Base-by-base conservation (phyloP, 2,329 filamentous ascomycete species). In the Fusarium sp. region DNA sequence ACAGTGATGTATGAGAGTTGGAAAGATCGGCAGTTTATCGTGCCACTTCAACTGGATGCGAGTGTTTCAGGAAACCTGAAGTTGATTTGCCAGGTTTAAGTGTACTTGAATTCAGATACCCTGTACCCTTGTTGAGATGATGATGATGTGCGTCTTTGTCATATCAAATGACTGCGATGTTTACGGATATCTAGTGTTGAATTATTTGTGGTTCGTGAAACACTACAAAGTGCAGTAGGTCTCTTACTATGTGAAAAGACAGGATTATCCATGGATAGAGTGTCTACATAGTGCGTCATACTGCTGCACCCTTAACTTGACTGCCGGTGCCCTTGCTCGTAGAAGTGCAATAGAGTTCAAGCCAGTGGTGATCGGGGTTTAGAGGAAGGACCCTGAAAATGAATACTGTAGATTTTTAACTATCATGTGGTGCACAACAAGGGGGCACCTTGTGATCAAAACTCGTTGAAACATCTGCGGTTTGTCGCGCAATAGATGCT, bases 11-110 rank as follows among this genome's bases (percentile, higher is more conserved):
- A 30, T 30, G 45, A 45, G 57, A 45, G 18, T 14, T 58, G 52
- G 30, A 34, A 50, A 42, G 66, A 69, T 67, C 52, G 51, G 53
- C 62, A 54, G 51, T 43, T 30, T 48, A 49, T 41, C 31, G 45
- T 56, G 28, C 49, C 46, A 65, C 49, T 42, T 25, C 18, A 21
- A 19, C 48, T 50, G 31, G 51, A 26, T 26, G 34, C 28, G 14
- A 42, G 30, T 19, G 57, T 67, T 63, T 45, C 34, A 44, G 37
- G 23, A 41, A 28, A 28, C 13, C 19, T 42, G 28, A 34, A 26
- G 28, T 46, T 45, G 28, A n/a, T 23, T 23, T 43, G 21, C 23
- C 19, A 48, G 34, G 43, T 16, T 41, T 18, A 25, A 41, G 23
- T 14, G 41, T 23, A 52, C 21, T 45, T 23, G 14, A 41, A 13